Evolutionary conservation across 2,329 filamentous ascomycete species (phyloP).

Genomic region (Fusarium virguliforme): DNA sequence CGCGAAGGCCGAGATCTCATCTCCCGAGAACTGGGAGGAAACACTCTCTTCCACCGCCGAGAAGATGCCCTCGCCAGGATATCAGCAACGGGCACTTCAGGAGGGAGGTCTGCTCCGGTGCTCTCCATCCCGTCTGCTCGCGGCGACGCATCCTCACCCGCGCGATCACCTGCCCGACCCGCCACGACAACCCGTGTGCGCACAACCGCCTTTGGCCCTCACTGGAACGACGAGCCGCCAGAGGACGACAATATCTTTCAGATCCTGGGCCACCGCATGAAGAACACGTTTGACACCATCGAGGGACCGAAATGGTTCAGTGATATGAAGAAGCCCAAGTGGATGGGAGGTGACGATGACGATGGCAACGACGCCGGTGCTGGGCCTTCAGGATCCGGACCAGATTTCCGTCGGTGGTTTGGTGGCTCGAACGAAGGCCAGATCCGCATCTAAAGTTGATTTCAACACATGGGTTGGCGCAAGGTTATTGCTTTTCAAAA

Average conservation of each 20-base stretch:
- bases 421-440: conserved; percentile 59
- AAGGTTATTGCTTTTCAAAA: conserved; percentile 33
- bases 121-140: conserved; percentile 64
- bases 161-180: conserved; percentile 62
- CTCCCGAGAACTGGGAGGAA: conserved; percentile 84
- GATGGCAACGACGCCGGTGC: conserved; percentile 54
- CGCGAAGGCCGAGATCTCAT: conserved; percentile 93
- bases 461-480: conserved; percentile 18
- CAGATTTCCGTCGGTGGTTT: conserved; percentile 73
- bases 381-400: conserved; percentile 46
- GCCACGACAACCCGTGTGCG: conserved; percentile 50
- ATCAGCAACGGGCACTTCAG: conserved; percentile 47
- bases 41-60: conserved; percentile 67
- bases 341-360: conserved; percentile 79
- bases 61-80: conserved; percentile 60
- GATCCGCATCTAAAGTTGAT: conserved; percentile 49
- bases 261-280: conserved; percentile 86
- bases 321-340: conserved; percentile 83
- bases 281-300: conserved; percentile 90
- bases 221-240: conserved; percentile 69
- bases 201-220: conserved; percentile 46
- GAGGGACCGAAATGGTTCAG: conserved; percentile 88
- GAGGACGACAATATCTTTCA: conserved; percentile 88
- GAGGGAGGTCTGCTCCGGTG: conserved; percentile 61
- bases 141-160: conserved; percentile 55